A percentile compares a stretch with the other conserved stretches of the same genome.
These are phyloP conservation scores for Danielozyma ontarioensis DNA, from an alignment of 805 yeast genomes.

Conservation along the genomic window DNA sequence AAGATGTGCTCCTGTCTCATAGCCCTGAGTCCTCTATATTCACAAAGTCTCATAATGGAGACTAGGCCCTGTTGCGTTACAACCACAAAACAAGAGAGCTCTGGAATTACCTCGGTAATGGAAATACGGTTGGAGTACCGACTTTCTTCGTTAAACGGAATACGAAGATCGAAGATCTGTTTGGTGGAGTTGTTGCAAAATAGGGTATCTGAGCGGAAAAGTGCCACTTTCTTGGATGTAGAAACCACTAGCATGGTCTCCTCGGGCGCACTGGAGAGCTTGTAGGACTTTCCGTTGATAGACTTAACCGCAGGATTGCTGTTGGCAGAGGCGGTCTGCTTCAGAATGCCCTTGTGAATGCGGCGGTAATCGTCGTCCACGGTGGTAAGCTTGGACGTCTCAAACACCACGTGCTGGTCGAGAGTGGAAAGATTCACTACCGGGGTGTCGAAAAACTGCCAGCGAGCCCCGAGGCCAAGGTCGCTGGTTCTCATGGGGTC, in stretches of 20 bases:
- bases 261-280: slow-evolving; percentile 1
- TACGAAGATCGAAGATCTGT: slow-evolving; percentile 33
- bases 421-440: slow-evolving; percentile 3
- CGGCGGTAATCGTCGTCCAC: slow-evolving; percentile 33
- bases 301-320: slow-evolving; percentile 4
- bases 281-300: slow-evolving; percentile 9
- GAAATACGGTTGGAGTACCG: slow-evolving; percentile 31
- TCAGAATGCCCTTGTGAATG: slow-evolving; percentile 18
- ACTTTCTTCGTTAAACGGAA: slow-evolving; percentile 33
- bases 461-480: slow-evolving; percentile 26
- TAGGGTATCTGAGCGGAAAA: slow-evolving; percentile 41
- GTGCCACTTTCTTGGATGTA: slow-evolving; percentile 39
- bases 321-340: background rate
- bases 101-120: slow-evolving; percentile 29
- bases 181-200: slow-evolving; percentile 45
- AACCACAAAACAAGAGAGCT: slow-evolving; percentile 28
- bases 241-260: slow-evolving; percentile 28
- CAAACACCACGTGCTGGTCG: slow-evolving; percentile 2
- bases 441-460: slow-evolving; percentile 30
- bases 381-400: slow-evolving; percentile 14
- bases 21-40: slow-evolving; percentile 31
- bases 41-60: slow-evolving; percentile 31
- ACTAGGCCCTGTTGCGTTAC: slow-evolving; percentile 36
- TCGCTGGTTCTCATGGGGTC: slow-evolving; percentile 26
- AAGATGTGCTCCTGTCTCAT: slow-evolving; percentile 41